Evolutionary conservation across 1,284 basidiomycete genomes (phyloP).

Genomic region (Melampsora medusae): DNA sequence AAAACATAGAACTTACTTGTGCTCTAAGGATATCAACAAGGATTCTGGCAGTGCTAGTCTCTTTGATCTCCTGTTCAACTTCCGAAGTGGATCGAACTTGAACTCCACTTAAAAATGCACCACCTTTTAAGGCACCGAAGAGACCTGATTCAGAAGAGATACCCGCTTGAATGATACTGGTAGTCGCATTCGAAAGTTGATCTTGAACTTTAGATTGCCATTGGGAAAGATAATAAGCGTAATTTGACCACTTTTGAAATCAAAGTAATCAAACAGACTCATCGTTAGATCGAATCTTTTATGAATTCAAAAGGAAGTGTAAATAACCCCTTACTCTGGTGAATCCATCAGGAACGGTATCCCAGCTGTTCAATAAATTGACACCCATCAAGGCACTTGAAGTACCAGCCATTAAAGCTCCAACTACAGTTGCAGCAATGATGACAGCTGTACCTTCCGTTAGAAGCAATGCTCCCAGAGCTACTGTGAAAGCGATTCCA

Average conservation of each 20-base stretch:
- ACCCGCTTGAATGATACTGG: constrained; percentile 33
- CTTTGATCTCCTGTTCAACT: constrained; percentile 33
- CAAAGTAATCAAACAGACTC: neutral
- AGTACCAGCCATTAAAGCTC: constrained; percentile 20
- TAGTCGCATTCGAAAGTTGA: constrained; percentile 33
- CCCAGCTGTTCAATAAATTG: constrained; percentile 39
- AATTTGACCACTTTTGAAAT: constrained; percentile 37
- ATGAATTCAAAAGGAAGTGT: neutral
- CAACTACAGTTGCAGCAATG: constrained; percentile 19
- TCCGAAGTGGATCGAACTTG: constrained; percentile 20
- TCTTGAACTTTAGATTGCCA: constrained; percentile 45
- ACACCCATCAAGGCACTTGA: constrained; percentile 31
- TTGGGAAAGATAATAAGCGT: constrained; percentile 38
- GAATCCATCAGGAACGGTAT: constrained; percentile 37
- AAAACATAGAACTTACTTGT: constrained; percentile 15
- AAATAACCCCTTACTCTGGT: constrained; percentile 19
- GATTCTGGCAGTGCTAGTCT: constrained; percentile 33
- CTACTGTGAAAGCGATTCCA: constrained; percentile 33
- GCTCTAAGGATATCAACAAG: constrained; percentile 39
- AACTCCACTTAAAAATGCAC: constrained; percentile 28
- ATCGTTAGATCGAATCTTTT: neutral
- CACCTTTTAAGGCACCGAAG: constrained; percentile 30
- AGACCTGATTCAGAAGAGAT: constrained; percentile 34
- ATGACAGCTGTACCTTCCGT: constrained; percentile 8
- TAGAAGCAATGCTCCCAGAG: constrained; percentile 5